Percentiles rank a stretch among this genome's conserved stretches.
Conservation (phyloP, 23 red algal genomes). For the Agarophyton chilense region DNA sequence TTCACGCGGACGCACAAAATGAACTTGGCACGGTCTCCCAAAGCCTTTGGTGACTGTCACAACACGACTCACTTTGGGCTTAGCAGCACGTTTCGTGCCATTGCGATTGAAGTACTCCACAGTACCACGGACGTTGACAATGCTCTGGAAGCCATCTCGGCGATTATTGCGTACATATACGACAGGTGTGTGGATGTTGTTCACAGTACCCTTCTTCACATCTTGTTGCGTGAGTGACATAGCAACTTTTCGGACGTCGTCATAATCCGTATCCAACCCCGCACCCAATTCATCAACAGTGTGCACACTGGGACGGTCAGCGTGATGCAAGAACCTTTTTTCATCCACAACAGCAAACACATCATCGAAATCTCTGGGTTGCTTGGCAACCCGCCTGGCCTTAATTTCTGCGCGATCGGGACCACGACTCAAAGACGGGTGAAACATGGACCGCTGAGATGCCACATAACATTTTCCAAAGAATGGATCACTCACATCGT, state of each 20-base stretch:
- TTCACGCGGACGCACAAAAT: constrained; percentile 44
- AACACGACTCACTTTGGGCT: constrained; percentile 24
- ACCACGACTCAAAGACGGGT: constrained; percentile 43
- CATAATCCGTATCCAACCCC: constrained; percentile 31
- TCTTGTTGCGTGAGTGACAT: constrained; percentile 47
- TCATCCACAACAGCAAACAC: constrained; percentile 42
- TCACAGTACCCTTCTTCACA: constrained; percentile 5
- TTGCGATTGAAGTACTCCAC: background rate
- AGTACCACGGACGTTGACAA: constrained; percentile 38
- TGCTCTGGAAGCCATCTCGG: constrained; percentile 35
- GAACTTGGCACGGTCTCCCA: constrained; percentile 52
- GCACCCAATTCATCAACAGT: constrained; percentile 60
- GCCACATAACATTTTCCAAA: constrained; percentile 44
- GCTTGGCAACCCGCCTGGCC: constrained; percentile 35
- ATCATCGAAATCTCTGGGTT: constrained; percentile 66
- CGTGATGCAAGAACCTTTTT: constrained; percentile 42
- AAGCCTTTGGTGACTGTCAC: constrained; percentile 48
- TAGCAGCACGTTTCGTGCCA: constrained; percentile 2
- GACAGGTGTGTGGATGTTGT: constrained; percentile 25
- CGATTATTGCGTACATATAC: constrained; percentile 58
- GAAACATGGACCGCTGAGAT: constrained; percentile 22
- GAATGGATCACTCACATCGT: constrained; percentile 19
- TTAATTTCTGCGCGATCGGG: constrained; percentile 52
- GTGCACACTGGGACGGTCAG: constrained; percentile 48
- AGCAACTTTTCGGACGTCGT: constrained; percentile 48